Conservation (phyloP, 352 stramenopile species). For the Phytopythium vexans region DNA sequence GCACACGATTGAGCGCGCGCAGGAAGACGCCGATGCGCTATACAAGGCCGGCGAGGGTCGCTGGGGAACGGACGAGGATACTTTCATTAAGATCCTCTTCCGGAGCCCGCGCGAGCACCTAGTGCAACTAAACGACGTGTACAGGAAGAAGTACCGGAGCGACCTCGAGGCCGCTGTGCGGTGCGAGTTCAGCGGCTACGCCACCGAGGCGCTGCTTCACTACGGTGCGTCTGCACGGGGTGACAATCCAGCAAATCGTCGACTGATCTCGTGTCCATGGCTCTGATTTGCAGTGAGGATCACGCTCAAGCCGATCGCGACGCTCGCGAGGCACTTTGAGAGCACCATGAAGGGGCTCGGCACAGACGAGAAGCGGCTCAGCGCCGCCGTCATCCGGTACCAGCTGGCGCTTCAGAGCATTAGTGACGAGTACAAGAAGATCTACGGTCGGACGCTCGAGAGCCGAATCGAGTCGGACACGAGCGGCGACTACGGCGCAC, state of each 20-base stretch:
- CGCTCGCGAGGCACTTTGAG: constrained; percentile 51
- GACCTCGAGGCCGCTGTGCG: constrained; percentile 48
- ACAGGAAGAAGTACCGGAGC: constrained; percentile 69
- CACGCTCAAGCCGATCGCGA: constrained; percentile 44
- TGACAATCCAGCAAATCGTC: no score
- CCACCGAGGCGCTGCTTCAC: constrained; percentile 54
- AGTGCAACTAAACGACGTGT: constrained; percentile 55
- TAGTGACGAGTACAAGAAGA: constrained; percentile 35
- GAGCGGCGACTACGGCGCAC: constrained; percentile 48
- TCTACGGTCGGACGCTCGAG: constrained; percentile 38
- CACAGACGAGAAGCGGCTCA: constrained; percentile 59
- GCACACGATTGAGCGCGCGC: constrained; percentile 55
- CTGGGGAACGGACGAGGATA: constrained; percentile 71
- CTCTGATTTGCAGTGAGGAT: constrained; percentile 35
- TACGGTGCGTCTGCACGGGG: constrained; percentile 32
- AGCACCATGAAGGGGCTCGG: constrained; percentile 53
- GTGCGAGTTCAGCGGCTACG: constrained; percentile 65
- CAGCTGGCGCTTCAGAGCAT: constrained; percentile 40
- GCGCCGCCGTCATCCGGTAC: constrained; percentile 51
- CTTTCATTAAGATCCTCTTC: constrained; percentile 60
- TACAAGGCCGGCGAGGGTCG: constrained; percentile 71
- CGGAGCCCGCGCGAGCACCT: constrained; percentile 58
- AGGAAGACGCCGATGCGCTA: constrained; percentile 53
- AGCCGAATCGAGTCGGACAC: constrained; percentile 54
- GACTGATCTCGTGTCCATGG: background rate